These are phyloP conservation scores for Didymella glomerata DNA, from an alignment of 2,329 filamentous ascomycete species.

Conservation along the genomic window DNA sequence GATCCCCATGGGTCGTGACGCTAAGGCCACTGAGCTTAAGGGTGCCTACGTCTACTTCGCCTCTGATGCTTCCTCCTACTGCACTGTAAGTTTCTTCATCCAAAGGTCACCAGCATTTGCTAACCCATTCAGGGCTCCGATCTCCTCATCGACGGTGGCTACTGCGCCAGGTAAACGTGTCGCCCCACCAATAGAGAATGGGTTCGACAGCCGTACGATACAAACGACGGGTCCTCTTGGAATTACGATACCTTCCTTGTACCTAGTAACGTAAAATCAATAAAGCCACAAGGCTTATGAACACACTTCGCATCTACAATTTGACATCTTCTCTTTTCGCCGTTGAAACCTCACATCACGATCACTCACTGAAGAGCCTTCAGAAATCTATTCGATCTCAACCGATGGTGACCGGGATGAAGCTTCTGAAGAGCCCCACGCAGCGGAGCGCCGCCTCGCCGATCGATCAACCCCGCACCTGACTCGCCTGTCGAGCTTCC, in stretches of 20 bases:
- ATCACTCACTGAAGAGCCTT: constrained; percentile 2
- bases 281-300: constrained; percentile 17
- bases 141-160: constrained; percentile 79
- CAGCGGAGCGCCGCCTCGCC: constrained; percentile 1
- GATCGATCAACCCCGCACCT: constrained; percentile 20
- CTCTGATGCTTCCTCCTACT: constrained; percentile 83
- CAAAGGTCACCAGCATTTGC: background rate
- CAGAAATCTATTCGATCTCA: constrained; percentile 6
- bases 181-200: constrained; percentile 26
- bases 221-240: constrained; percentile 22
- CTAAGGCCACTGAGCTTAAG: constrained; percentile 78
- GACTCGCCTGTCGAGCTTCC: constrained; percentile 9
- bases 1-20: constrained; percentile 82
- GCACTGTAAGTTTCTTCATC: constrained; percentile 63
- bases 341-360: background rate
- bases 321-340: background rate
- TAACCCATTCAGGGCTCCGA: constrained; percentile 61
- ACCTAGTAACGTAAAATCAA: constrained; percentile 33
- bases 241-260: constrained; percentile 30
- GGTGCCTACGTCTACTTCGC: constrained; percentile 83
- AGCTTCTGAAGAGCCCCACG: constrained; percentile 16
- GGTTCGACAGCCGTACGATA: constrained; percentile 22
- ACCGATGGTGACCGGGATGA: constrained; percentile 12
- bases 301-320: background rate
- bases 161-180: constrained; percentile 57